A percentile compares a stretch with the other conserved stretches of the same genome.
Conservation (phyloP, 306 rosid species). For the Prunus mongolica region DNA sequence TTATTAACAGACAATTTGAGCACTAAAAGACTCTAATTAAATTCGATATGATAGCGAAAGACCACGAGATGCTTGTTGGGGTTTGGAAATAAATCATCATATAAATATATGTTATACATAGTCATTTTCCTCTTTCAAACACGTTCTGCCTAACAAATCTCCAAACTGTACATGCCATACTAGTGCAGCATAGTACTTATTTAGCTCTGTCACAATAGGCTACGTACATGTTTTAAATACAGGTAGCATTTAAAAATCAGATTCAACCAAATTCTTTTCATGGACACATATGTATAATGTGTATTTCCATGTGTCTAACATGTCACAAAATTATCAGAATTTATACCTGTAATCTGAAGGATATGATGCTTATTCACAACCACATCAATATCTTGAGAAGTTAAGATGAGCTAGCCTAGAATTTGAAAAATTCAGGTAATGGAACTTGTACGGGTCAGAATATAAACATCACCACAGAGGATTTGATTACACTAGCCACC, state of each 20-base stretch:
- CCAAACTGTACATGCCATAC: no score
- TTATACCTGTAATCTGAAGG: background rate
- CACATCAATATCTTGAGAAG: constrained; percentile 1
- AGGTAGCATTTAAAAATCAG: no score
- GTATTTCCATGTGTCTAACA: background rate
- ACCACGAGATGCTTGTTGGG: background rate
- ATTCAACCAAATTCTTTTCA: no score
- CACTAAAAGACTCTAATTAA: background rate
- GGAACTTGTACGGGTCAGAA: constrained; percentile 31
- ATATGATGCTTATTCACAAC: background rate
- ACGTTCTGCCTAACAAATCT: no score
- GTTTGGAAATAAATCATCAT: background rate
- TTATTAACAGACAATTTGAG: background rate
- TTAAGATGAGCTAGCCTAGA: constrained; percentile 2
- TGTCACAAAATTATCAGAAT: background rate
- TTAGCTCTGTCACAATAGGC: no score
- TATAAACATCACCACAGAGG: constrained; percentile 31
- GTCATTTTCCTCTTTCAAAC: no score
- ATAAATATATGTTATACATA: no score
- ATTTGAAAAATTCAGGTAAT: constrained; percentile 21
- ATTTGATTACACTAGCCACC: constrained; percentile 42
- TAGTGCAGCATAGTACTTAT: no score
- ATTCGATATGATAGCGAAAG: background rate
- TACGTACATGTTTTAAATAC: background rate
- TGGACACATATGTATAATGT: background rate